These are phyloP conservation scores for Barnettozyma wickerhamii DNA, from an alignment of 805 yeast species.

Conservation along the genomic window DNA sequence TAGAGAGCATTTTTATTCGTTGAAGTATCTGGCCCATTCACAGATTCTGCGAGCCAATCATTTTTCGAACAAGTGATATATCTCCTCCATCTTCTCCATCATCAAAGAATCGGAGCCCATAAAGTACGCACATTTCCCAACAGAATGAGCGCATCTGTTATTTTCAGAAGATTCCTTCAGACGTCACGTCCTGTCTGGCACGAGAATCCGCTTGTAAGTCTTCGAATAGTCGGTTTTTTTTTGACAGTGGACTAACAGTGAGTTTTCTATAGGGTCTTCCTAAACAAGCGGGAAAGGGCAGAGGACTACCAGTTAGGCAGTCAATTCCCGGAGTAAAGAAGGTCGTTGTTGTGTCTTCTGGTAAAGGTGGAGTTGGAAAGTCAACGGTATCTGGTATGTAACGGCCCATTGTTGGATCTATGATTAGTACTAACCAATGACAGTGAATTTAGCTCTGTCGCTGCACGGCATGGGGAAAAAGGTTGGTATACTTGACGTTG, in stretches of 20 bases:
- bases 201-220: conserved; percentile 56
- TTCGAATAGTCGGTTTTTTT: too few species aligned
- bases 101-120: too few species aligned
- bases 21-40: too few species aligned
- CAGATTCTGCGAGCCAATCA: too few species aligned
- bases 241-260: too few species aligned
- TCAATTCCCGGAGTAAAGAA: conserved; percentile 57
- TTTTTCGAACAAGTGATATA: too few species aligned
- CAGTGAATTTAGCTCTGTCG: conserved; percentile 61
- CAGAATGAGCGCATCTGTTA: too few species aligned
- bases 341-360: conserved; percentile 65
- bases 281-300: conserved; percentile 30
- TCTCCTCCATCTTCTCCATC: too few species aligned
- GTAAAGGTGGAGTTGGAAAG: conserved; percentile 87
- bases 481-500: conserved; percentile 74
- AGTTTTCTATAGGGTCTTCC: conserved; percentile 24
- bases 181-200: background rate
- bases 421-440: background rate
- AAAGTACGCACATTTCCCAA: too few species aligned
- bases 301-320: conserved; percentile 52
- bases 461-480: conserved; percentile 47
- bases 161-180: too few species aligned
- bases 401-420: too few species aligned
- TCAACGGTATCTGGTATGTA: conserved; percentile 49
- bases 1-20: background rate